These are phyloP conservation scores for Fusarium sp. DNA, from an alignment of 2,329 filamentous ascomycete genomes.

Conservation along the genomic window DNA sequence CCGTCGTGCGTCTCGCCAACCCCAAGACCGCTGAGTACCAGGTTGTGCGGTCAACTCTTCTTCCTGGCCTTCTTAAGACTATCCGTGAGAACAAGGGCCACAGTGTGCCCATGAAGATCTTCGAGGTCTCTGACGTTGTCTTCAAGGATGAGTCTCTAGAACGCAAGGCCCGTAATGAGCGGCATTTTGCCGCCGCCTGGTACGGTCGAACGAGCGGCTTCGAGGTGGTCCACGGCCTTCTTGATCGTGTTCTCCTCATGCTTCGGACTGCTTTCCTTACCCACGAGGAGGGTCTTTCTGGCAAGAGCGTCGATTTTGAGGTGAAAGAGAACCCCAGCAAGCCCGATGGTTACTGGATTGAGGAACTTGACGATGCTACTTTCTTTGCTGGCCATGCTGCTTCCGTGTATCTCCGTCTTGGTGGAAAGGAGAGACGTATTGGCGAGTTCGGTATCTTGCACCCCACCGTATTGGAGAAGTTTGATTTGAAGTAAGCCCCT, in stretches of 20 bases:
- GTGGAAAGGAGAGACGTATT: constrained; percentile 79
- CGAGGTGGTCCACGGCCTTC: constrained; percentile 92
- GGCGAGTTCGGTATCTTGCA: constrained; percentile 95
- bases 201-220: constrained; percentile 96
- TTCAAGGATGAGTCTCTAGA: constrained; percentile 88
- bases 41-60: constrained; percentile 86
- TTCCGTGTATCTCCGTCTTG: constrained; percentile 81
- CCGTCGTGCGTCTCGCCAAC: constrained; percentile 87
- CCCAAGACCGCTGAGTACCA: constrained; percentile 96
- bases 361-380: constrained; percentile 89
- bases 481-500: constrained; percentile 80
- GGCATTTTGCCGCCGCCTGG: constrained; percentile 95
- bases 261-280: constrained; percentile 85
- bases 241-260: constrained; percentile 95
- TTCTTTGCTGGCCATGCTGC: constrained; percentile 94
- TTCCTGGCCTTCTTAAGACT: constrained; percentile 92
- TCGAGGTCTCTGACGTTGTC: constrained; percentile 90
- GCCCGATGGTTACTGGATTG: constrained; percentile 89
- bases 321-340: constrained; percentile 66
- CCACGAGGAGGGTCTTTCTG: constrained; percentile 74
- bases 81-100: constrained; percentile 94
- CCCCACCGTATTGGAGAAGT: constrained; percentile 92
- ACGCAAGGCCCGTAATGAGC: constrained; percentile 90
- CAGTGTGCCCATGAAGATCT: constrained; percentile 88
- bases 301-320: constrained; percentile 65